Evolutionary conservation across 2,329 filamentous ascomycete genomes (phyloP), one percentile per base, ranked within the genome.

Genomic region (Seiridium unicorne): DNA sequence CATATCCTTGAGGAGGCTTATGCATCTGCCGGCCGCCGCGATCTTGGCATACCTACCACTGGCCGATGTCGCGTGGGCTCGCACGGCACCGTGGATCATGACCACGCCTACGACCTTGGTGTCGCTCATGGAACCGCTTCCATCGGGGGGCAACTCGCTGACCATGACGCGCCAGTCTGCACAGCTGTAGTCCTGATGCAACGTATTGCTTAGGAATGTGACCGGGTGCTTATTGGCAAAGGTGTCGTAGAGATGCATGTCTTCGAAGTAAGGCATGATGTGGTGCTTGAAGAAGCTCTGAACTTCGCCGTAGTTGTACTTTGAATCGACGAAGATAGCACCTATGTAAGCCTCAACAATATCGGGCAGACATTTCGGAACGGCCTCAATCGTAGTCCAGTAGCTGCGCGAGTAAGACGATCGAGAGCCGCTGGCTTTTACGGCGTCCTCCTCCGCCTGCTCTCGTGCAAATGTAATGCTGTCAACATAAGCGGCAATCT

Each of bases 261-360:
- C 89, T 56, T 84, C 80, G 72, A 98, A 98, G 76, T 88, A 97
- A 3, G 87, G 88, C 60, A 83, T 82, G 59, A 98, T 84, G 64
- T 93, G 87, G 11, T 68, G 72, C n/a, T 85, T 75, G 74, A 97
- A 97, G 76, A 99, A 98, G 0, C 72, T 71, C 63, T 90, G 85
- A 1, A 98, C 89, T 18, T 87, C 81, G 10, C 73, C 72, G 73
- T 89, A 97, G 69, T 95, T 78, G 75, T 94, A 98, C 51, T 83
- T 80, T 0, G 91, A 90, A 74, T 99, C 95, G 9, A 99, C 90
- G 71, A 98, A 98, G 31, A 97, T 82, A 26, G 94, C 94, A 1
- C 93, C 95, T 3, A 97, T 78, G 67, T 93, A 95, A 0, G 94
- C 87, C 79, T 99, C 95, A 3, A 98, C 81, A 44, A 97, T 85